Base-by-base conservation (phyloP, 2,329 filamentous ascomycete genomes). In the Pseudogymnoascus sp. region DNA sequence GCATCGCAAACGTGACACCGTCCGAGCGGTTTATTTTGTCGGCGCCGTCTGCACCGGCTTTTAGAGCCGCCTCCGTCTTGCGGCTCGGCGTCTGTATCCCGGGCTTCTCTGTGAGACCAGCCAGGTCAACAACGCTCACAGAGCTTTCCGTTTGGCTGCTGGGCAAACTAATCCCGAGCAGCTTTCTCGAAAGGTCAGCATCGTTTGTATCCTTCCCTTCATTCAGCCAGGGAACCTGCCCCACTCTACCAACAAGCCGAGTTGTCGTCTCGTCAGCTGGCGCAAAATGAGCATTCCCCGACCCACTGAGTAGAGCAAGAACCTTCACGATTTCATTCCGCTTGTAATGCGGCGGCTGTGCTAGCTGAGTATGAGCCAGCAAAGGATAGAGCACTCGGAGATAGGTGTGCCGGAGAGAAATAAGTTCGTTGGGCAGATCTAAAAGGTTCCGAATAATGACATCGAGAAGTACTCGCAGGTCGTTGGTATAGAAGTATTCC, bases 401-500 rank as follows among this genome's bases (percentile, higher is more conserved):
- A 73, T 99, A 99, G 3, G 95, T 99, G 74, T 99, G 95, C 38
- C 93, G 86, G 63, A 99, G 79, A 16, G 85, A 81, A 66, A 82
- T 80, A 65, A 84, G 86, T 73, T 96, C 93, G 70, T 93, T 89
- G 0, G 96, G 95, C 7, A 99, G 81, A 73, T 99, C 95, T 70
- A 98, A 86, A n/a, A 99, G 81, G 71, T 99, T 99, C 46, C 95
- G 90, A 65, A 99, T 91, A 64, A 99, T 92, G 67, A 99, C 95
- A 72, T 99, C 95, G 56, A 98, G 82, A 14, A 99, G 84, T 4
- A 99, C 95, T 64, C 91, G 90, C 31, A 99, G 81, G 72, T 99
- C 95, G 73, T 99, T 99, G 28, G 92, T 97, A 76, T 98, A 99
- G 73, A 99, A 99, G 76, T 98, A 99, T 77, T 99, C 95, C 74